A percentile compares a stretch with the other conserved stretches of the same genome.
Conservation (phyloP, 2,329 filamentous ascomycete species). For the Pyrenophora graminea region DNA sequence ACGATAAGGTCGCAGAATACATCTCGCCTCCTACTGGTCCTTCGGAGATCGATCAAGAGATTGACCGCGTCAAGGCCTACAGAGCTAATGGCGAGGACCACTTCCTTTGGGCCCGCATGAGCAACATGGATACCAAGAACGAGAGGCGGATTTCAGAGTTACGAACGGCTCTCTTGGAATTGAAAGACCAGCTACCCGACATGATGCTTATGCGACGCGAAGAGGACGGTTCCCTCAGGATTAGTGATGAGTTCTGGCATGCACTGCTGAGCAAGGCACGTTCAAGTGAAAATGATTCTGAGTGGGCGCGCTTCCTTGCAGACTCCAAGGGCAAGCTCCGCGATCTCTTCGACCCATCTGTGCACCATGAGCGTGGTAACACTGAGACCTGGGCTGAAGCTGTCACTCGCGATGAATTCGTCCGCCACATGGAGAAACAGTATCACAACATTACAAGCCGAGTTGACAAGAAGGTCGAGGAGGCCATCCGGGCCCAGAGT, state of each 20-base stretch:
- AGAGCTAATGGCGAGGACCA: constrained; percentile 17
- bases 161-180: constrained; percentile 18
- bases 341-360: constrained; percentile 25
- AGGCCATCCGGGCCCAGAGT: constrained; percentile 22
- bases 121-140: constrained; percentile 17
- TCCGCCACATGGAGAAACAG: constrained; percentile 40
- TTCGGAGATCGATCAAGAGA: not conserved
- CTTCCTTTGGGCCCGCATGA: constrained; percentile 25
- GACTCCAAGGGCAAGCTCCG: constrained; percentile 52
- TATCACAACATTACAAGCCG: constrained; percentile 25
- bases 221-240: constrained; percentile 57
- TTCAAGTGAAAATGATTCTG: constrained; percentile 47
- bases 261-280: constrained; percentile 63
- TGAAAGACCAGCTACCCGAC: constrained; percentile 55
- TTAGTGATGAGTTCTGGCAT: constrained; percentile 68
- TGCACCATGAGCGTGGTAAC: constrained; percentile 4
- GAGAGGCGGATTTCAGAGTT: constrained; percentile 19
- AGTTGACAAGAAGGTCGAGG: constrained; percentile 32
- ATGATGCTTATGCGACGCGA: constrained; percentile 60
- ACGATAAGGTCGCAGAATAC: constrained; percentile 17
- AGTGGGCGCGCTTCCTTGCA: constrained; percentile 60
- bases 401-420: constrained; percentile 57
- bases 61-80: constrained; percentile 1
- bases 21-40: constrained; percentile 22
- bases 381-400: constrained; percentile 16